These are phyloP conservation scores for Botrytis paeoniae DNA, from an alignment of 2,329 filamentous ascomycete genomes.

Conservation along the genomic window DNA sequence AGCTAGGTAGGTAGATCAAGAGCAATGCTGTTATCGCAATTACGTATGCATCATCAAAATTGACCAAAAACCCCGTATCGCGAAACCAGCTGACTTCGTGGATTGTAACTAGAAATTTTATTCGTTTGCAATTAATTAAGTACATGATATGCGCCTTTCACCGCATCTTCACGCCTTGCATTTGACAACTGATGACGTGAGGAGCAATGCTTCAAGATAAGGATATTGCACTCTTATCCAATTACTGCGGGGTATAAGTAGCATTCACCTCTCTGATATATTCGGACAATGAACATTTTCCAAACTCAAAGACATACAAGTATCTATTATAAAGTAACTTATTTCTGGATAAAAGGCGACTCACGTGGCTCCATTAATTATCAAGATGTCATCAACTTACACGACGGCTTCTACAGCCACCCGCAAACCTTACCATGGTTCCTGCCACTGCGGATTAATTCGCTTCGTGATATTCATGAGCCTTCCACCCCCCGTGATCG, in stretches of 20 bases:
- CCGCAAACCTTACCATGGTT: conserved; percentile 40
- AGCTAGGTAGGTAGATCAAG: neutral
- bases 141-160: neutral
- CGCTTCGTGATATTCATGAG: conserved; percentile 45
- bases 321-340: neutral
- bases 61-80: neutral
- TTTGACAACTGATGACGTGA: neutral
- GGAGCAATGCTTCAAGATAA: neutral
- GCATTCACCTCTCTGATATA: neutral
- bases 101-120: neutral
- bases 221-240: neutral
- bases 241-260: neutral
- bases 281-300: neutral
- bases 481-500: conserved; percentile 39
- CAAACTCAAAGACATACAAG: neutral
- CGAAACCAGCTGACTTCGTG: neutral
- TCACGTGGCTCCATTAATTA: neutral
- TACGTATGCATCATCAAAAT: neutral
- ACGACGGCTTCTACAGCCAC: conserved; percentile 9
- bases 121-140: neutral
- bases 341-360: neutral
- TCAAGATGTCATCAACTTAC: neutral
- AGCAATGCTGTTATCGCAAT: neutral
- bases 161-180: neutral
- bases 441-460: conserved; percentile 47